A percentile compares a stretch with the other conserved stretches of the same genome.
Conservation (phyloP, 495 filamentous ascomycete genomes). For the Tuber brumale region DNA sequence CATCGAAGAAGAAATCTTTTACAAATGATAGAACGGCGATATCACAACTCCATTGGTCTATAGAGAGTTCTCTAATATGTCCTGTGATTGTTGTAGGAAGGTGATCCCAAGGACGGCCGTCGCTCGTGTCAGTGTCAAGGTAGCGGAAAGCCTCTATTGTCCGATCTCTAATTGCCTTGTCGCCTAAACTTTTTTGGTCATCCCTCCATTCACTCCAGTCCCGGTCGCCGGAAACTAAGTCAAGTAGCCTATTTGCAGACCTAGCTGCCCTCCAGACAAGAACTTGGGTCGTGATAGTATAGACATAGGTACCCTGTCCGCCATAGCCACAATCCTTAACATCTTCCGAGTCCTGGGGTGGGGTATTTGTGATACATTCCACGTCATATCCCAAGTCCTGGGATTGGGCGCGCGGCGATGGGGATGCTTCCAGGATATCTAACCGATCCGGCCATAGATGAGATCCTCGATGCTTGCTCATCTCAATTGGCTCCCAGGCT, state of each 20-base stretch:
- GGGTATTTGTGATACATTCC: no score
- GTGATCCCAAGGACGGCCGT: not conserved
- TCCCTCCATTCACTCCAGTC: not conserved
- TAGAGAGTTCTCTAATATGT: not conserved
- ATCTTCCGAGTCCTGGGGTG: not conserved
- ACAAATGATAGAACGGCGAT: not conserved
- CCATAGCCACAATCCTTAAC: not conserved
- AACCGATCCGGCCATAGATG: not conserved
- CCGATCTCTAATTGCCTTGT: not conserved
- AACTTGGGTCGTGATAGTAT: not conserved
- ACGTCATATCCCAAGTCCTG: not conserved
- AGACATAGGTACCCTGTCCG: not conserved
- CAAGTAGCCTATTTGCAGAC: not conserved
- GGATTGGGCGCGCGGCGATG: not conserved
- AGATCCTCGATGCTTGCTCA: conserved; percentile 1
- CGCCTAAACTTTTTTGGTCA: not conserved
- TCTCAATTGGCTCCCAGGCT: not conserved
- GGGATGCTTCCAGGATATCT: not conserved
- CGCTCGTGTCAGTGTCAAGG: not conserved
- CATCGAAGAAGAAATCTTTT: not conserved
- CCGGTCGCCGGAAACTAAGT: not conserved
- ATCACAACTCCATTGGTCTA: not conserved
- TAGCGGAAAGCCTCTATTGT: not conserved
- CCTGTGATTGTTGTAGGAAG: not conserved
- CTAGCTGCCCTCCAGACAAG: not conserved